Evolutionary conservation across 805 yeast species (phyloP).

Genomic region (Metschnikowia anglica): DNA sequence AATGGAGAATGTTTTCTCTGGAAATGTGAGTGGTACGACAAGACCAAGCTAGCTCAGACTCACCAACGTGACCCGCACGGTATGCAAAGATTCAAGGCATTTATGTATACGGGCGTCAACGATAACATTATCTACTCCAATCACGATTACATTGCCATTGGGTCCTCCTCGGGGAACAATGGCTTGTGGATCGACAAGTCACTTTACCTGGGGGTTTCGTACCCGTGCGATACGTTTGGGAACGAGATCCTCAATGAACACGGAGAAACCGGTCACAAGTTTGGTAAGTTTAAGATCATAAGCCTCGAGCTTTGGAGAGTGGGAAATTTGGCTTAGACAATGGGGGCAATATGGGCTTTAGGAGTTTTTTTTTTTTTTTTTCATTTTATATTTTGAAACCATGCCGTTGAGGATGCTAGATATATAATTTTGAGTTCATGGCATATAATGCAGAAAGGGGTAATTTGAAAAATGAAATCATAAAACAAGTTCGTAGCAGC

Average conservation of each 20-base stretch:
- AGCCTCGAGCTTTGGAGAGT: slow-evolving; percentile 87
- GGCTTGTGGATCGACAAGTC: slow-evolving; percentile 86
- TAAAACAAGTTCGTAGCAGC: slow-evolving; percentile 26
- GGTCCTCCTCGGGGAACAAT: slow-evolving; percentile 90
- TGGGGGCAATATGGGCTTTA: background rate
- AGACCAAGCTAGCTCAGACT: slow-evolving; percentile 11
- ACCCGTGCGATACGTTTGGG: slow-evolving; percentile 81
- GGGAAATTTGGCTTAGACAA: slow-evolving; percentile 31
- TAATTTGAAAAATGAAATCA: slow-evolving; percentile 8
- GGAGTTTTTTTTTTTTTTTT: background rate
- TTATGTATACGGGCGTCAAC: slow-evolving; percentile 83
- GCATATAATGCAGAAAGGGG: slow-evolving; percentile 20
- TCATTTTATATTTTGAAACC: slow-evolving; percentile 22
- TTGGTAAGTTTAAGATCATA: slow-evolving; percentile 66
- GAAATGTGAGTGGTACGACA: slow-evolving; percentile 56
- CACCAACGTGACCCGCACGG: slow-evolving; percentile 10
- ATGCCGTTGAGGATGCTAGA: slow-evolving; percentile 50
- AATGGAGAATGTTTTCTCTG: slow-evolving; percentile 95
- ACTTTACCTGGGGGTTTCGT: slow-evolving; percentile 73
- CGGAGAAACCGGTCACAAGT: slow-evolving; percentile 21
- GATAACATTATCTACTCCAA: slow-evolving; percentile 85
- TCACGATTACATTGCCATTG: slow-evolving; percentile 73
- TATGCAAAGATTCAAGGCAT: slow-evolving; percentile 61
- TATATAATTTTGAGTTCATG: slow-evolving; percentile 22
- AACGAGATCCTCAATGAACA: slow-evolving; percentile 63